Evolutionary conservation across 495 filamentous ascomycete genomes (phyloP), one percentile per base, ranked within the genome.

Genomic region (Penicillium subrubescens): DNA sequence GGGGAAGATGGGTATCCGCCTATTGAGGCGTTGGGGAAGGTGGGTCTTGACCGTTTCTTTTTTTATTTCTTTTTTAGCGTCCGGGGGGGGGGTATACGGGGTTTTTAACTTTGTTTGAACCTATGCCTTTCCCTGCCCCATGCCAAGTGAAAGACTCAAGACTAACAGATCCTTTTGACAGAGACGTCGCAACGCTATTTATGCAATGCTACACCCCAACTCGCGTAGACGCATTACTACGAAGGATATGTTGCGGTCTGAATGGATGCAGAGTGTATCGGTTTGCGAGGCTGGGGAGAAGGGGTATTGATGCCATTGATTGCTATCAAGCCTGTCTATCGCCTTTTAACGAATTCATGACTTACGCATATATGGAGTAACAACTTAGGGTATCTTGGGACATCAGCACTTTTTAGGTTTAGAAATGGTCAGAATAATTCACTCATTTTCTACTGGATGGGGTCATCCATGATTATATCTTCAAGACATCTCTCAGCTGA

Each of bases 1-100:
- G 89, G 89, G 50, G 90, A 96, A 65, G 90, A 90, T 73, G 94
- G 94, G 23, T 97, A 96, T 74, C 87, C 87, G 59, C 94, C 93
- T 10, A 97, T 97, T 68, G 94, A 97, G 79, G 88, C 90, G 41
- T 76, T 97, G 67, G 91, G 94, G 69, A 81, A 90, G 73, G 94
- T 97, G 84, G 81, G 90, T 82, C 27, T 53, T 58, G 31, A 37
- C 6, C 21, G 14, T 35, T 11, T 19, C 2, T 34, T 43, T 2
- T 41, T 25, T 27, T 12, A 6, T 8, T 7, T 14, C 6, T 21
- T 12, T 15, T 12, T 39, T 23, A n/a, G n/a, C 5, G 31, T 33
- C 31, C 31, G 31, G 31, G 31, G 31, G 2, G 2, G 5, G n/a
- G n/a, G n/a, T n/a, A n/a, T n/a, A n/a, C 58, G 1, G 25, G 31